Evolutionary conservation across 106 monocot genomes (phyloP).

Genomic region (Allium cepa): DNA sequence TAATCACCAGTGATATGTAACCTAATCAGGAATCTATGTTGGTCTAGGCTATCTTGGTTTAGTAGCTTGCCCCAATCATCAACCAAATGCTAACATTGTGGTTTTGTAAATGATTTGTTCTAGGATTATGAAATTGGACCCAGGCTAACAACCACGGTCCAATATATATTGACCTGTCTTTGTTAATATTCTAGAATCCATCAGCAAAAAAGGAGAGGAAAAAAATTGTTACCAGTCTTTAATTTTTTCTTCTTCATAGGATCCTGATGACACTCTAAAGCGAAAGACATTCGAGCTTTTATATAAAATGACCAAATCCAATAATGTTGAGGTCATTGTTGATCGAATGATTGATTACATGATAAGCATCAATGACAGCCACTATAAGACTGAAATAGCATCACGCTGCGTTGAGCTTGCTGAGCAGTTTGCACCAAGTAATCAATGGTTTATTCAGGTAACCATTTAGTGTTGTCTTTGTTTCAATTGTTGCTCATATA

Average conservation of each 20-base stretch:
- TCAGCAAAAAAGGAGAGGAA: too few relatives aligned
- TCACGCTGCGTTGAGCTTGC: slow-evolving; percentile 99
- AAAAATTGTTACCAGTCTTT: not conserved
- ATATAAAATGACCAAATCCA: slow-evolving; percentile 97
- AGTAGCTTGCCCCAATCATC: too few relatives aligned
- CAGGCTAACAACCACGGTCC: too few relatives aligned
- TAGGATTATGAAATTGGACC: too few relatives aligned
- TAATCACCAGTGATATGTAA: too few relatives aligned
- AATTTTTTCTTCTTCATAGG: slow-evolving; percentile 30
- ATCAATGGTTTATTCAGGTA: slow-evolving; percentile 99
- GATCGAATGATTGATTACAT: slow-evolving; percentile 99
- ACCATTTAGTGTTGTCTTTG: not conserved
- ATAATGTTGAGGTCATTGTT: slow-evolving; percentile 99
- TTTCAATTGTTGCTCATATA: not conserved
- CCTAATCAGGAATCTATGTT: too few relatives aligned
- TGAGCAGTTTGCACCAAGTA: slow-evolving; percentile 98
- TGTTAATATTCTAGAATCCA: too few relatives aligned
- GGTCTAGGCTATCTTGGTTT: too few relatives aligned
- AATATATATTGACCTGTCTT: too few relatives aligned
- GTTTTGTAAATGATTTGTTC: too few relatives aligned
- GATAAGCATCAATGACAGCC: slow-evolving; percentile 88
- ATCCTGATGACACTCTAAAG: slow-evolving; percentile 96
- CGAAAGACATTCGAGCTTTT: slow-evolving; percentile 95
- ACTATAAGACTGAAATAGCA: slow-evolving; percentile 98
- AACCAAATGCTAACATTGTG: too few relatives aligned